A percentile compares a stretch with the other conserved stretches of the same genome.
phyloP scores from a whole-genome alignment of 495 filamentous ascomycete genomes.

The Aspergillus sparsus region DNA sequence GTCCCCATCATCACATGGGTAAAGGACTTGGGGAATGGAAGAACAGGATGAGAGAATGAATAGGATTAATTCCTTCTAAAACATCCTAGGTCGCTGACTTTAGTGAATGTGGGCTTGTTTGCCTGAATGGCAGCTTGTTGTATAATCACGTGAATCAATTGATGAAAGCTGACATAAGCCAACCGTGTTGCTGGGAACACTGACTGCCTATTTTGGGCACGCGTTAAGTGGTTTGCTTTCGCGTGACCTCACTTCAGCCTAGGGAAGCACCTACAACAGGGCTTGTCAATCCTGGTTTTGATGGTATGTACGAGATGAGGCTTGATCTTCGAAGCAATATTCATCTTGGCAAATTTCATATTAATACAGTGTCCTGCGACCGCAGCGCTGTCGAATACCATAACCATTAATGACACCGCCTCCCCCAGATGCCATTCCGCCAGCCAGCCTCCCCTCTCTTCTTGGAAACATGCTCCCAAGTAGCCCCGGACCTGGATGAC shows the following conservation, averaged over 20 bases:
- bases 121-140: background rate
- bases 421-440: constrained; percentile 40
- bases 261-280: background rate
- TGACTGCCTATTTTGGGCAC: constrained; percentile 13
- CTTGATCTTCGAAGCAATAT: constrained; percentile 9
- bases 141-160: too few relatives aligned
- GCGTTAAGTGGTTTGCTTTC: constrained; percentile 43
- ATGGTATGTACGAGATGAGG: constrained; percentile 34
- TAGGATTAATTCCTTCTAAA: too few relatives aligned
- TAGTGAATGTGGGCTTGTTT: too few relatives aligned
- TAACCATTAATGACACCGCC: constrained; percentile 19
- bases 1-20: too few relatives aligned
- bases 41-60: too few relatives aligned
- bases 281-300: too few relatives aligned
- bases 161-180: too few relatives aligned
- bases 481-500: constrained; percentile 36
- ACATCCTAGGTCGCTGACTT: too few relatives aligned
- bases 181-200: too few relatives aligned
- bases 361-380: constrained; percentile 27
- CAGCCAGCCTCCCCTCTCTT: constrained; percentile 42
- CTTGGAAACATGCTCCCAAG: constrained; percentile 50
- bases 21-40: too few relatives aligned
- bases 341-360: constrained; percentile 10
- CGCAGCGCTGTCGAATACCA: constrained; percentile 22
- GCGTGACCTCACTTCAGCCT: constrained; percentile 23